Evolutionary conservation across 345 rosid species (phyloP).

Genomic region (Eucalyptus pauciflora): DNA sequence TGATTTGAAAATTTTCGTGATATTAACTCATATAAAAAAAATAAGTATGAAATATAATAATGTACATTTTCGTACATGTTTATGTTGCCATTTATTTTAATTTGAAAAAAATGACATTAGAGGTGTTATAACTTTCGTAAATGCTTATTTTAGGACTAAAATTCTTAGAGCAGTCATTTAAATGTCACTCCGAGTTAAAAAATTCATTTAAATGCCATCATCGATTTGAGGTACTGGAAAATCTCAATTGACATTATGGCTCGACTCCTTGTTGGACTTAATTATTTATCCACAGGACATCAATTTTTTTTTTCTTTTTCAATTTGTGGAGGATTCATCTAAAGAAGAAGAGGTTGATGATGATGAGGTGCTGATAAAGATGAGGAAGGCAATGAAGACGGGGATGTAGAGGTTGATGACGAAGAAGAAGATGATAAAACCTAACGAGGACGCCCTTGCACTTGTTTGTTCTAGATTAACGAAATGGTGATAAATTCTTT

Average conservation of each 20-base stretch:
- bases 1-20: fast-evolving
- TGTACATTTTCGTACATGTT: not conserved
- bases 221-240: not conserved
- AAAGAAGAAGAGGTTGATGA: not conserved
- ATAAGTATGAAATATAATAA: not conserved
- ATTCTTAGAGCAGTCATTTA: fast-evolving
- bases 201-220: not conserved
- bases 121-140: fast-evolving
- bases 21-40: not conserved
- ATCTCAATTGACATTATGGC: not conserved
- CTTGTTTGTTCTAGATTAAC: not conserved
- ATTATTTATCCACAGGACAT: not conserved
- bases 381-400: not conserved
- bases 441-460: not conserved
- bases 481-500: not conserved
- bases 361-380: not conserved
- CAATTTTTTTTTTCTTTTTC: not conserved
- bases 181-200: not conserved
- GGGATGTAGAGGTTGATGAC: not conserved
- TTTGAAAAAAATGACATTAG: fast-evolving
- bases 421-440: not conserved
- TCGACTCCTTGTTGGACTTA: not conserved
- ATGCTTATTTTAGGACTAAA: fast-evolving
- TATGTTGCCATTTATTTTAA: not conserved
- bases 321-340: not conserved